These are phyloP conservation scores for Rosa hybrid DNA, from an alignment of 331 rosid species.

Conservation along the genomic window DNA sequence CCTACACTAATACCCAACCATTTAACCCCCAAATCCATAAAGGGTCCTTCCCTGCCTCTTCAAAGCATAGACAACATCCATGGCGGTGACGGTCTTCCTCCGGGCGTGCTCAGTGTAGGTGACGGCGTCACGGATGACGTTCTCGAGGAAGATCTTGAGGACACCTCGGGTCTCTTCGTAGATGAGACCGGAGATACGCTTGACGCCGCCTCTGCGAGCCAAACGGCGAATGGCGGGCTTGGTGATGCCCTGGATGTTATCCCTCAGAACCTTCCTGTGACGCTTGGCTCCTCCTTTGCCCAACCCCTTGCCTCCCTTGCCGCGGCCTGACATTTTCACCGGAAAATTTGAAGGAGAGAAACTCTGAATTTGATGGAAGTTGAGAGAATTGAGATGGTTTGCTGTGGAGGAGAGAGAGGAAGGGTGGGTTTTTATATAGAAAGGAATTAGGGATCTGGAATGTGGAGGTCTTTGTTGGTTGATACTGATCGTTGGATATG, in stretches of 20 bases:
- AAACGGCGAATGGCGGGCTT: not conserved
- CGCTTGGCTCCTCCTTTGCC: conserved; percentile 2
- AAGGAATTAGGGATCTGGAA: not conserved
- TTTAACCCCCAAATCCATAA: not conserved
- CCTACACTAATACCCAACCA: not conserved
- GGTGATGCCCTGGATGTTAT: conserved; percentile 3
- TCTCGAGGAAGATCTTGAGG: conserved; percentile 11
- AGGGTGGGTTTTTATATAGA: conserved; percentile 4
- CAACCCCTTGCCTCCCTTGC: not conserved
- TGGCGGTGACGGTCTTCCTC: conserved; percentile 9
- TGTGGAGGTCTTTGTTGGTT: not conserved
- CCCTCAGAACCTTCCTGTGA: not conserved
- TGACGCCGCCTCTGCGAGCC: not conserved
- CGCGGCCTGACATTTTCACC: not conserved
- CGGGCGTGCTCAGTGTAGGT: not conserved
- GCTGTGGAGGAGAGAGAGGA: fast-evolving
- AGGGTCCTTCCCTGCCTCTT: conserved; percentile 16
- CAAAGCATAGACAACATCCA: conserved; percentile 4
- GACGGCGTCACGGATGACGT: conserved; percentile 13
- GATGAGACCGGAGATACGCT: not conserved
- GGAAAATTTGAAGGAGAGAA: not conserved
- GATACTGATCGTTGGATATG: not conserved
- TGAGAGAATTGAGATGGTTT: not conserved
- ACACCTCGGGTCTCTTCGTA: not conserved
- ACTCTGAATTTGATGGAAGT: not conserved